Evolutionary conservation across 768 basidiomycete genomes (phyloP), one percentile per base, ranked within the genome.

Genomic region (Cystobasidium tubakii): DNA sequence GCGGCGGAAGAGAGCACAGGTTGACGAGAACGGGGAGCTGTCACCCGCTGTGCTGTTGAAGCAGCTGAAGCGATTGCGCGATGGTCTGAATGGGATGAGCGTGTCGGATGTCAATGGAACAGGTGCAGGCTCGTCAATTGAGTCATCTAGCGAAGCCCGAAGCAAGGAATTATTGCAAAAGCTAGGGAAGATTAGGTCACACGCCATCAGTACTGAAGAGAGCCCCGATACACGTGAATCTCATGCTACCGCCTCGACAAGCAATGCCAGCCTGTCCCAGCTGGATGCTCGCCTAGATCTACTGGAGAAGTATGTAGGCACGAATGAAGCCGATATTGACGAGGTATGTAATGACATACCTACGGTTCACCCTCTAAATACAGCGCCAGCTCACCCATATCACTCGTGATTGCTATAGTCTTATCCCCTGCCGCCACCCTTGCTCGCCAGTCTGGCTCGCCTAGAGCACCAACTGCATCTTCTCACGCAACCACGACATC

Each of bases 401-500:
- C 19, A n/a, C 43, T n/a, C 43, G 1, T 10, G 21, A 25, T 25
- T 21, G 1, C 42, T 53, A 10, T 55, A 27, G 64, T 60, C 43
- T 23, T 66, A 17, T 54, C 75, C 43, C 1, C 50, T 65, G 1
- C 62, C 62, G 4, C 31, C 67, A 12, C 62, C 67, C 0, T 53
- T 53, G 25, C 44, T 96, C 1, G 88, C 91, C 0, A 86, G 90
- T 62, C 85, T 97, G 66, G 86, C 86, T 21, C 87, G 90, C 54
- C 86, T 97, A 54, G 92, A 91, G 79, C 87, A 87, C 25, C 92
- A 96, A 80, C 83, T 98, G 27, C 86, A 88, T 7, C 84, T 97
- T 19, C 87, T 99, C 57, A 91, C 95, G 0, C 93, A 97, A 82
- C 95, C 96, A 0, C 88, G 94, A 19, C 93, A 98, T 79, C 88